Percentiles rank a stretch among this genome's conserved stretches.
phyloP scores from a whole-genome alignment of 345 rosid genomes.

The Luvunga scandens region DNA sequence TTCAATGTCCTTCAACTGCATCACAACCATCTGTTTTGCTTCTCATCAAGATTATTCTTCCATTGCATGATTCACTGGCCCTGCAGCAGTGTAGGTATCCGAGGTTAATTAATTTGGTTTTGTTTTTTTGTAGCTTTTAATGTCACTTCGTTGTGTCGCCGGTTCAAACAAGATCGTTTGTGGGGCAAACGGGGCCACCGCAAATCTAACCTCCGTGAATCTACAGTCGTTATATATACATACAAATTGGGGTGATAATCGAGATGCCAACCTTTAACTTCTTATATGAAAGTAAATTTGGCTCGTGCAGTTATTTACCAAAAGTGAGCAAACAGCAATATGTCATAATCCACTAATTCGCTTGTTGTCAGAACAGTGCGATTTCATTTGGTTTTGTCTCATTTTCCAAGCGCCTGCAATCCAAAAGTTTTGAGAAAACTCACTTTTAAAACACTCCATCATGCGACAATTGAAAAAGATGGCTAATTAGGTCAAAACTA shows the following conservation, averaged over 20 bases:
- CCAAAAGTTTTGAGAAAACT: no score
- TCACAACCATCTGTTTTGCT: background rate
- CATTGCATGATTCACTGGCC: background rate
- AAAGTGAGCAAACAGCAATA: background rate
- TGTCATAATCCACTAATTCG: background rate
- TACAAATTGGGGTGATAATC: background rate
- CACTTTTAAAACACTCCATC: no score
- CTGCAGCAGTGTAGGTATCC: background rate
- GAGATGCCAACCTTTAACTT: background rate
- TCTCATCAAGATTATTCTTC: background rate
- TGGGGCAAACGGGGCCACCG: background rate
- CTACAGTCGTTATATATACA: background rate
- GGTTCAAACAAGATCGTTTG: background rate
- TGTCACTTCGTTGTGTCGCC: background rate
- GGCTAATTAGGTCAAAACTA: no score
- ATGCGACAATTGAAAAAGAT: no score
- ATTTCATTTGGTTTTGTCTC: no score
- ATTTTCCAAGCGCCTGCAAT: background rate
- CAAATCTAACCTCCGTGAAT: conserved; percentile 4
- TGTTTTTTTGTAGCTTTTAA: background rate
- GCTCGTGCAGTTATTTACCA: no score
- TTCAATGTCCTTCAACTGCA: background rate
- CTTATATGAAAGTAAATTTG: no score
- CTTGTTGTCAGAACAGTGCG: background rate
- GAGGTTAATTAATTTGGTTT: background rate